phyloP scores from a whole-genome alignment of 1,139 yeast genomes.

The Debaryomyces coudertii region DNA sequence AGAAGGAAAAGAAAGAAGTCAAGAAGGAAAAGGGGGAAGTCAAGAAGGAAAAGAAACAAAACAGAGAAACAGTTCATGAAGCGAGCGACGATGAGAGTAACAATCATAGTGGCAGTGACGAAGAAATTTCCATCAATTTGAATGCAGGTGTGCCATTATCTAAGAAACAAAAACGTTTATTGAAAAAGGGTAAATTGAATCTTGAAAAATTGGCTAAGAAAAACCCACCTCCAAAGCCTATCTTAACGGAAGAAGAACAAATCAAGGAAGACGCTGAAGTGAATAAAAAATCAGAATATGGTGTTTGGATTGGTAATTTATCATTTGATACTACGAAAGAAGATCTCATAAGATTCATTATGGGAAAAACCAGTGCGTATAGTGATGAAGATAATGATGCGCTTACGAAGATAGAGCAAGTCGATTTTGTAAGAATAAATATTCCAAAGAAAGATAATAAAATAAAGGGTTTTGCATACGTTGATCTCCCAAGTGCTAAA shows the following conservation, averaged over 20 bases:
- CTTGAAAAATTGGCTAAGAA: slow-evolving; percentile 58
- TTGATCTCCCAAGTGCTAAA: slow-evolving; percentile 70
- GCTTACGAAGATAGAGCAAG: slow-evolving; percentile 44
- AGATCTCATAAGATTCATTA: slow-evolving; percentile 67
- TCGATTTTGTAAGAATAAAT: slow-evolving; percentile 62
- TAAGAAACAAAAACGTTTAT: slow-evolving; percentile 84
- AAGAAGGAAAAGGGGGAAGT: slow-evolving; percentile 19
- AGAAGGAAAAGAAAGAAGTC: slow-evolving; percentile 20
- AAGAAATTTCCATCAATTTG: slow-evolving; percentile 81
- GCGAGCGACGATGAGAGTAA: slow-evolving; percentile 16
- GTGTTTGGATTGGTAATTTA: slow-evolving; percentile 94
- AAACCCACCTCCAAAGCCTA: slow-evolving; percentile 47
- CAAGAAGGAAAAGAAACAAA: slow-evolving; percentile 14
- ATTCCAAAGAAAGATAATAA: slow-evolving; percentile 65
- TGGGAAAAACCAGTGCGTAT: slow-evolving; percentile 54
- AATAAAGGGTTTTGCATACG: slow-evolving; percentile 87
- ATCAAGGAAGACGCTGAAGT: slow-evolving; percentile 28
- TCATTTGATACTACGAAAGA: slow-evolving; percentile 83
- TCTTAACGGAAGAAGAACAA: slow-evolving; percentile 31
- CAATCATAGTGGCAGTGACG: slow-evolving; percentile 18
- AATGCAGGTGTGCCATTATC: slow-evolving; percentile 81
- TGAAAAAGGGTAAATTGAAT: slow-evolving; percentile 77
- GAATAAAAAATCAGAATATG: slow-evolving; percentile 55
- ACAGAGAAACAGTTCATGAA: slow-evolving; percentile 19
- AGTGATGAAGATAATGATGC: slow-evolving; percentile 25